A percentile compares a stretch with the other conserved stretches of the same genome.
These are phyloP conservation scores for Cutaneotrichosporon sp. DNA, from an alignment of 1,284 basidiomycete species.

Conservation along the genomic window DNA sequence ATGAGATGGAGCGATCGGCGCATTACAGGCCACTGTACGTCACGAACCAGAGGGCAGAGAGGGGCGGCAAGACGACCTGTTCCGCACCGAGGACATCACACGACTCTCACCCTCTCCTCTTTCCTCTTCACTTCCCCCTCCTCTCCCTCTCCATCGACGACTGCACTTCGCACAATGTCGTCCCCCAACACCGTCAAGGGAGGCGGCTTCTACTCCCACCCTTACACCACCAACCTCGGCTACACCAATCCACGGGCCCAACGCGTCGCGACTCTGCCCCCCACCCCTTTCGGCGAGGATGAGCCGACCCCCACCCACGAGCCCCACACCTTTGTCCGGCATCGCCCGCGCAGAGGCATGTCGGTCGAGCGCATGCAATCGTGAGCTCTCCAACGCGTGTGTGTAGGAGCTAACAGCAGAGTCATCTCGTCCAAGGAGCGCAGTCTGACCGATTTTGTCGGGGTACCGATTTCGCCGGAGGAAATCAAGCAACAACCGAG, in stretches of 20 bases:
- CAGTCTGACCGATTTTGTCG: conserved; percentile 36
- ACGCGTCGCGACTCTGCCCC: conserved; percentile 1
- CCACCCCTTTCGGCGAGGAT: neutral
- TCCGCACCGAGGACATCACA: too few species aligned
- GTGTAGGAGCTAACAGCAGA: conserved; percentile 21
- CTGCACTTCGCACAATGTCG: conserved; percentile 6
- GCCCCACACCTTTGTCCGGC: conserved; percentile 13
- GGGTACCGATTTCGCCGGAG: conserved; percentile 35
- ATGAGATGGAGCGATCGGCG: too few species aligned
- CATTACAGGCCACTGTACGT: too few species aligned
- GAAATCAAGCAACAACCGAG: conserved; percentile 42
- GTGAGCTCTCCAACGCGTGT: conserved; percentile 7
- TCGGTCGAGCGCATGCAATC: conserved; percentile 18
- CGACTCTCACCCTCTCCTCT: neutral
- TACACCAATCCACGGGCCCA: conserved; percentile 17
- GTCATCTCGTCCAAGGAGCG: conserved; percentile 40
- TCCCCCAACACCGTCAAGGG: conserved; percentile 13
- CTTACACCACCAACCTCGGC: conserved; percentile 11
- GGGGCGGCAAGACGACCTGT: too few species aligned
- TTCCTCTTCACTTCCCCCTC: neutral
- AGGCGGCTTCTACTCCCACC: conserved; percentile 16
- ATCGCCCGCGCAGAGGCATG: conserved; percentile 18
- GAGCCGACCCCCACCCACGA: neutral
- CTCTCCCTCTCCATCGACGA: neutral
- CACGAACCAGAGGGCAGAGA: too few species aligned